These are phyloP conservation scores for Lipomyces spencermartinsiae DNA, from an alignment of 805 yeast genomes.

Conservation along the genomic window DNA sequence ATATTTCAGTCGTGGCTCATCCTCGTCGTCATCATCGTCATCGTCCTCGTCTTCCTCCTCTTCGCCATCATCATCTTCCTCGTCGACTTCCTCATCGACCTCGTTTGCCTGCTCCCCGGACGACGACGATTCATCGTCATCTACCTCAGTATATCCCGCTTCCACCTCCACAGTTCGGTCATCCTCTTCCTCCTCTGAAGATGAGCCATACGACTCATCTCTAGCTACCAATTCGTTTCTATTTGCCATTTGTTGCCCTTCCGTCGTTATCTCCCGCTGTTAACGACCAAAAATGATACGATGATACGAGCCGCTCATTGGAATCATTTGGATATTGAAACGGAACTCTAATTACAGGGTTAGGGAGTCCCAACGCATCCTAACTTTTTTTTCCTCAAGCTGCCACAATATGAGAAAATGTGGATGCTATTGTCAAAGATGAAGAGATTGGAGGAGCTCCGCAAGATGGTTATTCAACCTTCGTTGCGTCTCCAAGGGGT, in stretches of 20 bases:
- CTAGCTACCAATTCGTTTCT: conserved; percentile 17
- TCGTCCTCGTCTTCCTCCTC: conserved; percentile 39
- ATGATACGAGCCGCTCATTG: too few species aligned
- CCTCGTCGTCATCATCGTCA: conserved; percentile 49
- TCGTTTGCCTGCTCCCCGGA: conserved; percentile 31
- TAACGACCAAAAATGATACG: too few species aligned
- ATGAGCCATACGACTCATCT: conserved; percentile 32
- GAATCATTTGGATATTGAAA: background rate
- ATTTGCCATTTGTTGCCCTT: conserved; percentile 15
- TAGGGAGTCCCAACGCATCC: background rate
- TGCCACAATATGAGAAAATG: too few species aligned
- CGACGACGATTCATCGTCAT: conserved; percentile 14
- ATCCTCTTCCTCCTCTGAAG: conserved; percentile 32
- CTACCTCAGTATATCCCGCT: conserved; percentile 29
- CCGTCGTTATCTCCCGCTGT: background rate
- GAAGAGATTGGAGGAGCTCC: too few species aligned
- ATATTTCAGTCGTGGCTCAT: conserved; percentile 74
- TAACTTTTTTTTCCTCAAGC: too few species aligned
- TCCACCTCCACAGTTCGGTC: conserved; percentile 26
- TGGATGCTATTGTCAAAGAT: too few species aligned
- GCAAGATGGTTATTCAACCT: too few species aligned
- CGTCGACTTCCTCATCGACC: conserved; percentile 13
- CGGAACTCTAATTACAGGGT: background rate
- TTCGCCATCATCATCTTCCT: conserved; percentile 33
- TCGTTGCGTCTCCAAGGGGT: too few species aligned